phyloP scores from a whole-genome alignment of 371 early-diverging fungal species.

The Synchytrium microbalum region DNA sequence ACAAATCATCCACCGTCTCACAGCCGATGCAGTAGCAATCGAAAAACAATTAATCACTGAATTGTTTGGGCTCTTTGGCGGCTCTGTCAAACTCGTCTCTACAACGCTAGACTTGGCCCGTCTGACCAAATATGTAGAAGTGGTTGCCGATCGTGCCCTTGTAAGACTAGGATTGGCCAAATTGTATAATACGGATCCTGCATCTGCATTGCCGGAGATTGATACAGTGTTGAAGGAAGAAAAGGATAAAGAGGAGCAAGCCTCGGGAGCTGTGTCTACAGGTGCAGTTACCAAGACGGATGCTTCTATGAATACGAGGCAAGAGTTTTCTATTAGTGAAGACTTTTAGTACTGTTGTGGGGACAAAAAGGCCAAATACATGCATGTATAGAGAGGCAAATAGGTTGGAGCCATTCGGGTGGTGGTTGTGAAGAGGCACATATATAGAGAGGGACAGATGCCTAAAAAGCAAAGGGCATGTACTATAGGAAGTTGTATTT shows the following conservation, averaged over 20 bases:
- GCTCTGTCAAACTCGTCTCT: neutral
- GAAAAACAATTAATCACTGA: conserved; percentile 23
- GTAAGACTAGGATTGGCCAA: neutral
- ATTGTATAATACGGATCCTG: neutral
- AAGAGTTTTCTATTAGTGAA: neutral
- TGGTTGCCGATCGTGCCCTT: neutral
- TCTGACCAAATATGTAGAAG: neutral
- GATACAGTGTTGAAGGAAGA: neutral
- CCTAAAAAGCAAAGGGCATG: too few relatives aligned
- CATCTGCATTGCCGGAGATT: neutral
- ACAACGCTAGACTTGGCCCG: neutral
- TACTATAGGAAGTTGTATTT: too few relatives aligned
- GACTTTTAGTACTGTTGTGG: neutral
- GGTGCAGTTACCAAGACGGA: neutral
- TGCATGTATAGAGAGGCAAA: too few relatives aligned
- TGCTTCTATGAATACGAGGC: neutral
- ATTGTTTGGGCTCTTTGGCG: conserved; percentile 8
- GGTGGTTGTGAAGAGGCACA: too few relatives aligned
- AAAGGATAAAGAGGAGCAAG: neutral
- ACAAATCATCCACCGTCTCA: conserved; percentile 17
- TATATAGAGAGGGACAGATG: too few relatives aligned
- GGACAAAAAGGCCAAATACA: too few relatives aligned
- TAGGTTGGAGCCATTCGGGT: too few relatives aligned
- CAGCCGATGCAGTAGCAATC: conserved; percentile 17
- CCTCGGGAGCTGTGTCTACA: neutral